These are phyloP conservation scores for Lathyrus oleraceus DNA, from an alignment of 306 rosid species.

Conservation along the genomic window DNA sequence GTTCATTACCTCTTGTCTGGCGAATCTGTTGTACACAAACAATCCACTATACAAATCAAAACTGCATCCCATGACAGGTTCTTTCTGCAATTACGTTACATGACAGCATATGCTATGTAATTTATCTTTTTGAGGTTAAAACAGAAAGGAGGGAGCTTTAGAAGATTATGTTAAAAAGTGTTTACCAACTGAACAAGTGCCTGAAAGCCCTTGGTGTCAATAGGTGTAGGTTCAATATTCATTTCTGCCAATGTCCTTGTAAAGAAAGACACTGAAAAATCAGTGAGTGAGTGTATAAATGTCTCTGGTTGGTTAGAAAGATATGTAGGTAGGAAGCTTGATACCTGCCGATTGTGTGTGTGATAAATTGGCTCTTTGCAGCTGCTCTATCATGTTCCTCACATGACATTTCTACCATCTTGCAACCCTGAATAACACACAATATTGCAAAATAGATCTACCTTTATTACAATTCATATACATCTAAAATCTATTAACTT, in stretches of 20 bases:
- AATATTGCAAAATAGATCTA: neutral
- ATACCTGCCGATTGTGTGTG: conserved; percentile 74
- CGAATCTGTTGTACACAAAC: conserved; percentile 51
- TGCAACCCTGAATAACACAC: conserved; percentile 53
- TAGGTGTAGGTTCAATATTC: conserved; percentile 54
- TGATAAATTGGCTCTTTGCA: conserved; percentile 64
- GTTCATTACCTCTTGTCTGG: conserved; percentile 64
- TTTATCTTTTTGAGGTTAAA: neutral
- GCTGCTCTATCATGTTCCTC: conserved; percentile 69
- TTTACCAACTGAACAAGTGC: conserved; percentile 58
- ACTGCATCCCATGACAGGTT: conserved; percentile 43
- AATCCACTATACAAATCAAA: conserved; percentile 62
- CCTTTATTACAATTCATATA: neutral
- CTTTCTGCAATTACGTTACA: conserved; percentile 54
- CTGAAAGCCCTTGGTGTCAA: conserved; percentile 58
- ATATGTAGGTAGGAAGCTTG: neutral
- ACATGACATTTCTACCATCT: conserved; percentile 63
- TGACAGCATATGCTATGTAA: neutral
- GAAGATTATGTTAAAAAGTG: neutral
- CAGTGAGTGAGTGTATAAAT: neutral
- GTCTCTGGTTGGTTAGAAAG: neutral
- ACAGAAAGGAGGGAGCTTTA: neutral
- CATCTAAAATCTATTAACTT: neutral
- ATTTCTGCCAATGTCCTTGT: conserved; percentile 54
- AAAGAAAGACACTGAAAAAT: conserved; percentile 6